These are phyloP conservation scores for Ustilago shanxiensis DNA, from an alignment of 1,284 basidiomycete genomes.

Conservation along the genomic window DNA sequence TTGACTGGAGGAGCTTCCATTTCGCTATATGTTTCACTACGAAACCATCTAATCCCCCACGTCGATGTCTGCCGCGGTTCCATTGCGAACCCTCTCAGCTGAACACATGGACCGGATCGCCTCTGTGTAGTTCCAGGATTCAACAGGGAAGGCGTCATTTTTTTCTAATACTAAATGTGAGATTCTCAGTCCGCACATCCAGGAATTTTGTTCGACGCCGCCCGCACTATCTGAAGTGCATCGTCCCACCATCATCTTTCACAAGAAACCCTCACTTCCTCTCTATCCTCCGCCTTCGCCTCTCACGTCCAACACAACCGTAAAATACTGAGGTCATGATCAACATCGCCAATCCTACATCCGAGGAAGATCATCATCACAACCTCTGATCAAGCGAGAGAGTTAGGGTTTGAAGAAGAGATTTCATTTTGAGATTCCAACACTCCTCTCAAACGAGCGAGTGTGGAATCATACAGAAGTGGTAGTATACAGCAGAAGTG, in stretches of 20 bases:
- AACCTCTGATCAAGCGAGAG: background rate
- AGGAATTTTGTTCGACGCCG: no score
- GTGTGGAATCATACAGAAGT: background rate
- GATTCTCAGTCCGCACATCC: background rate
- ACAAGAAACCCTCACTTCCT: background rate
- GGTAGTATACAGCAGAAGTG: slow-evolving; percentile 17
- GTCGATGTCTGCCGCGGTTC: no score
- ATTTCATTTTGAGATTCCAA: background rate
- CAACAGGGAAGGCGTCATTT: no score
- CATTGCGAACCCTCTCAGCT: no score
- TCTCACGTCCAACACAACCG: background rate
- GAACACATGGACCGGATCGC: no score
- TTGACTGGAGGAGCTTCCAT: no score
- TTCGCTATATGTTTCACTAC: no score
- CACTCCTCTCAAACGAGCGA: background rate
- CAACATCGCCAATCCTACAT: background rate
- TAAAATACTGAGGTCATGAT: background rate
- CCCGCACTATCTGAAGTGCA: slow-evolving; percentile 5
- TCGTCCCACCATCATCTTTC: background rate
- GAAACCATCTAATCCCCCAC: no score
- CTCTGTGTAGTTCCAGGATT: no score
- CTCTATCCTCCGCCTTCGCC: background rate
- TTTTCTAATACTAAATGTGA: no score
- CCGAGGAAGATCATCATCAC: background rate
- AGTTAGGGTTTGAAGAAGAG: background rate